Percentiles rank a stretch among this genome's conserved stretches.
phyloP scores from a whole-genome alignment of 2,329 filamentous ascomycete species.

The Phaeomoniella chlamydospora region DNA sequence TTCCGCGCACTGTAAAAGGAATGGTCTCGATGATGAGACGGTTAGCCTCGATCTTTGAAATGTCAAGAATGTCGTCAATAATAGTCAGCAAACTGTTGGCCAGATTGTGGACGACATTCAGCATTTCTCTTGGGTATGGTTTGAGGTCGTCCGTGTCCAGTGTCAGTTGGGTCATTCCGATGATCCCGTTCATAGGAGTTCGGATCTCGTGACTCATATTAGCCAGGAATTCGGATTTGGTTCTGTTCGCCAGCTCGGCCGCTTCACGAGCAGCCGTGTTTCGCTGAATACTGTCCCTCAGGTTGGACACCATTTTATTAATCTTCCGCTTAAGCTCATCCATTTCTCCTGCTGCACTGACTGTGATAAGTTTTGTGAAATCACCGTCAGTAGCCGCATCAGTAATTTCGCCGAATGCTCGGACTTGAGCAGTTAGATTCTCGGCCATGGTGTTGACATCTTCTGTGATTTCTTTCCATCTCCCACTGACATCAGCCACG shows the following conservation, averaged over 20 bases:
- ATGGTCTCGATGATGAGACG: conserved; percentile 98
- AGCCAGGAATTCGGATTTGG: conserved; percentile 93
- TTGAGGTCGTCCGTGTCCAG: conserved; percentile 90
- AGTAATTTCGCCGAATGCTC: conserved; percentile 97
- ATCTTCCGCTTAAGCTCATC: conserved; percentile 98
- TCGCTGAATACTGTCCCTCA: conserved; percentile 89
- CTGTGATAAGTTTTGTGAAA: conserved; percentile 91
- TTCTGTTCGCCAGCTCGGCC: conserved; percentile 92
- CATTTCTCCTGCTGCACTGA: conserved; percentile 97
- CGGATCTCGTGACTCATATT: conserved; percentile 99
- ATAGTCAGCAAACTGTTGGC: conserved; percentile 94
- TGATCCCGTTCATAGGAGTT: conserved; percentile 95
- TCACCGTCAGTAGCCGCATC: conserved; percentile 93
- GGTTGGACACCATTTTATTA: conserved; percentile 96
- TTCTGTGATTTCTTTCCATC: conserved; percentile 97
- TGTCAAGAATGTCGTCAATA: conserved; percentile 67
- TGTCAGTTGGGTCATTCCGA: conserved; percentile 94
- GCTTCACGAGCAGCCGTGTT: conserved; percentile 93
- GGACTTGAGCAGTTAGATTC: conserved; percentile 85
- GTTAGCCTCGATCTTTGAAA: conserved; percentile 75
- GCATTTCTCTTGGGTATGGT: conserved; percentile 91
- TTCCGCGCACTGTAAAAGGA: conserved; percentile 83
- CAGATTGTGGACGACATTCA: conserved; percentile 94
- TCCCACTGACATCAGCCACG: conserved; percentile 78
- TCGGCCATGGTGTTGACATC: conserved; percentile 89